Percentiles rank a stretch among this genome's conserved stretches.
Evolutionary conservation across 805 yeast genomes (phyloP).

Genomic region (Hanseniaspora vineae): DNA sequence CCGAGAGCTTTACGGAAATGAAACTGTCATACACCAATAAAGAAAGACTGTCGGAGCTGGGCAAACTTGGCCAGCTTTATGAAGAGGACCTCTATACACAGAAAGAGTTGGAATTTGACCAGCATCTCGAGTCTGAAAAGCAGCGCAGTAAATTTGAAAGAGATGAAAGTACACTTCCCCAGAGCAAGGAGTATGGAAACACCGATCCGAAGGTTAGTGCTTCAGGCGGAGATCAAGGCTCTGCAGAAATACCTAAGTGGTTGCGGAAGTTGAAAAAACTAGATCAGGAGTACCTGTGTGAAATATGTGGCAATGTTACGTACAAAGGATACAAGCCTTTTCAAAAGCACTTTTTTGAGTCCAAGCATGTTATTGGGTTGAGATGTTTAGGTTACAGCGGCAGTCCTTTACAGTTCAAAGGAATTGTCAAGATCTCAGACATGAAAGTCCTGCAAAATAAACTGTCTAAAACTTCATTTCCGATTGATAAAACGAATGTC

Average conservation of each 20-base stretch:
- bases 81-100: slow-evolving; percentile 26
- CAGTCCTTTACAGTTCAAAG: slow-evolving; percentile 40
- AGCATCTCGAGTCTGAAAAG: neutral
- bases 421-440: slow-evolving; percentile 53
- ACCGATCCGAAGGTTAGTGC: slow-evolving; percentile 11
- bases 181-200: slow-evolving; percentile 10
- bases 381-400: slow-evolving; percentile 58
- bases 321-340: slow-evolving; percentile 66
- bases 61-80: slow-evolving; percentile 26
- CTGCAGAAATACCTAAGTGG: slow-evolving; percentile 82
- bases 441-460: slow-evolving; percentile 45
- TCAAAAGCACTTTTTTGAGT: slow-evolving; percentile 61
- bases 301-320: slow-evolving; percentile 65
- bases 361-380: slow-evolving; percentile 62
- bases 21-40: slow-evolving; percentile 54
- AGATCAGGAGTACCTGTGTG: slow-evolving; percentile 60
- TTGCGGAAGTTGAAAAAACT: slow-evolving; percentile 81
- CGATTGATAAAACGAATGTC: neutral
- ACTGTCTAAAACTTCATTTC: neutral
- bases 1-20: slow-evolving; percentile 54
- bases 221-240: slow-evolving; percentile 46
- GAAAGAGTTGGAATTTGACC: slow-evolving; percentile 13
- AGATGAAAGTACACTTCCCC: slow-evolving; percentile 26
- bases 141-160: slow-evolving; percentile 7
- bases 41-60: slow-evolving; percentile 47